Evolutionary conservation across 2,329 filamentous ascomycete genomes (phyloP).

Genomic region (Penicillium sclerotiorum): DNA sequence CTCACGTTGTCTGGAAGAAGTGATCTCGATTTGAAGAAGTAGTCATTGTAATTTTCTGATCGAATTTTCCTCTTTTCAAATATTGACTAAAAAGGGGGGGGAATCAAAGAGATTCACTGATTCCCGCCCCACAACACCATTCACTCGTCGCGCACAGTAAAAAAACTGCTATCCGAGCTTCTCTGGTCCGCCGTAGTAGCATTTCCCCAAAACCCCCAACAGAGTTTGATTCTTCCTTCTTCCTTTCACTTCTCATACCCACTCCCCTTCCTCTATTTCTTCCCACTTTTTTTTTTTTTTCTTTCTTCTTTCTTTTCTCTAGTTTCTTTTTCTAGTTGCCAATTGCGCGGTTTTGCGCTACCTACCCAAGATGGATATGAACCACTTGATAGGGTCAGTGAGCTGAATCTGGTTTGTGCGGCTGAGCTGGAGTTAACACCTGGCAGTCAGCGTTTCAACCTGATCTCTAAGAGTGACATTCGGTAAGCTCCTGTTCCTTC

Average conservation of each 20-base stretch:
- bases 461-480: constrained; percentile 97
- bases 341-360: constrained; percentile 35
- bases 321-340: constrained; percentile 26
- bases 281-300: constrained; percentile 28
- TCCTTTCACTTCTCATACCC: constrained; percentile 27
- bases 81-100: constrained; percentile 2
- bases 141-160: constrained; percentile 7
- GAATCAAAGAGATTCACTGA: constrained; percentile 2
- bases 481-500: constrained; percentile 62
- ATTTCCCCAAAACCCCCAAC: constrained; percentile 33
- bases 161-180: constrained; percentile 36
- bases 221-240: constrained; percentile 31
- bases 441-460: constrained; percentile 82
- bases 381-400: constrained; percentile 53
- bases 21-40: constrained; percentile 73
- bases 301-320: constrained; percentile 23
- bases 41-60: constrained; percentile 53
- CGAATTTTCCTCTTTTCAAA: not conserved
- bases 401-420: constrained; percentile 34
- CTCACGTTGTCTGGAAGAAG: constrained; percentile 92
- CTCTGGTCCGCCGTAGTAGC: constrained; percentile 35
- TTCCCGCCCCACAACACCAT: no score
- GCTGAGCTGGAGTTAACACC: constrained; percentile 41
- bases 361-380: constrained; percentile 50
- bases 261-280: constrained; percentile 25